Percentiles rank a stretch among this genome's conserved stretches.
Conservation (phyloP, 2,329 filamentous ascomycete species). For the Fusarium sp. region DNA sequence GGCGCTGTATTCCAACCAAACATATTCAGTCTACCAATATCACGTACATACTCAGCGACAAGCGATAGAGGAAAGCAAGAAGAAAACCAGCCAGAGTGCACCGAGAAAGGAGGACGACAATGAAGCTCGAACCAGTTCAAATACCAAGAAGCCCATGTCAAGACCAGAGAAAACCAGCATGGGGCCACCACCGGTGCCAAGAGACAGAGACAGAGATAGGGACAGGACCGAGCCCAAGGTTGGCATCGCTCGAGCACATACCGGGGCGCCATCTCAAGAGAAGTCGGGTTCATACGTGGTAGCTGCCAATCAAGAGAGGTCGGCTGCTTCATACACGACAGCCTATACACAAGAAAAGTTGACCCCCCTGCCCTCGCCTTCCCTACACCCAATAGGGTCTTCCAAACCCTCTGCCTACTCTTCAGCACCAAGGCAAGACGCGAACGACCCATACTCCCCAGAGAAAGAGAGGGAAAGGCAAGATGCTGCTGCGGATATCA, state of each 20-base stretch:
- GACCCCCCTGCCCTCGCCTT: neutral
- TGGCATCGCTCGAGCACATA: neutral
- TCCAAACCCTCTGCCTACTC: neutral
- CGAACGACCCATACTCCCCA: neutral
- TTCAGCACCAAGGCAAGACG: neutral
- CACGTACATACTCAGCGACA: neutral
- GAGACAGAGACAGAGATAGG: neutral
- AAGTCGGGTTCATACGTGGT: neutral
- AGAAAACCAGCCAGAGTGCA: neutral
- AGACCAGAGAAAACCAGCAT: neutral
- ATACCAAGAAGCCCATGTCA: neutral
- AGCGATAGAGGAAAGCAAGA: neutral
- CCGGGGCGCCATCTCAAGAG: neutral
- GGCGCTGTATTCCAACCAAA: neutral
- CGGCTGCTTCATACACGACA: neutral
- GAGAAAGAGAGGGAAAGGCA: slow-evolving; percentile 2
- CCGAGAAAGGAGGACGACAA: neutral
- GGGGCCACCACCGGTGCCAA: neutral
- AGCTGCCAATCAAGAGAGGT: neutral
- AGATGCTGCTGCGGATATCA: neutral
- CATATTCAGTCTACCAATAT: slow-evolving; percentile 4
- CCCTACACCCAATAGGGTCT: neutral
- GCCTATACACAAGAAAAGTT: neutral
- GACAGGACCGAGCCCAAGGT: neutral
- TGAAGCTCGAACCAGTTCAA: neutral